Base-by-base conservation (phyloP, 768 basidiomycete species). In the Pleurotus tuoliensis region DNA sequence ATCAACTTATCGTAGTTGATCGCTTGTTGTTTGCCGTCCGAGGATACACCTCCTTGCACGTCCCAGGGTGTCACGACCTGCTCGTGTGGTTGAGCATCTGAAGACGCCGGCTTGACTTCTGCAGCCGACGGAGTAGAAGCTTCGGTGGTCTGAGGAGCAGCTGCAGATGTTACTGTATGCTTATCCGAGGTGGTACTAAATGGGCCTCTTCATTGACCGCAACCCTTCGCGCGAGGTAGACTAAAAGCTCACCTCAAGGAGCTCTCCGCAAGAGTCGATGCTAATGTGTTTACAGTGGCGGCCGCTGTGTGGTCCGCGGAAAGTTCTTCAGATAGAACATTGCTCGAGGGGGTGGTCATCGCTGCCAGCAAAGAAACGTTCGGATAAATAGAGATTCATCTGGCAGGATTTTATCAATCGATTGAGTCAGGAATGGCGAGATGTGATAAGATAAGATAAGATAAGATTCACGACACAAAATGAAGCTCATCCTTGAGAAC, bases 61-160 rank as follows among this genome's bases (percentile, higher is more conserved):
- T 98, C 94, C 92, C 97, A 99, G 13, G 97, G 97, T 0, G 97
- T 98, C 45, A 99, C 87, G 53, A 94, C 79, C 69, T 98, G 95
- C 48, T 76, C 79, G 51, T 77, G 72, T 5, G 66, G 39, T 22
- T 40, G 39, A 16, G 61, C 15, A 11, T 53, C 51, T 22, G 57
- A 45, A 34, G 58, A 9, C 1, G 59, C 55, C 38, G 56, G 38
- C 24, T 58, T 56, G 8, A 54, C 5, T 24, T 56, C 51, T 55
- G 63, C 30, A 5, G 37, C 49, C 8, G 61, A 20, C 6, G 50
- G n/a, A 3, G 37, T 18, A 37, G 58, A 46, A 37, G 59, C 51
- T 6, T 53, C 56, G 45, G 63, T 13, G 13, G 20, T 5, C 18
- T 34, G 34, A 25, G 46, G 22, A 13, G 46, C 18, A 3, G 18